Base-by-base conservation (phyloP, 305 asterid genomes). In the Caryopteris hybrid region DNA sequence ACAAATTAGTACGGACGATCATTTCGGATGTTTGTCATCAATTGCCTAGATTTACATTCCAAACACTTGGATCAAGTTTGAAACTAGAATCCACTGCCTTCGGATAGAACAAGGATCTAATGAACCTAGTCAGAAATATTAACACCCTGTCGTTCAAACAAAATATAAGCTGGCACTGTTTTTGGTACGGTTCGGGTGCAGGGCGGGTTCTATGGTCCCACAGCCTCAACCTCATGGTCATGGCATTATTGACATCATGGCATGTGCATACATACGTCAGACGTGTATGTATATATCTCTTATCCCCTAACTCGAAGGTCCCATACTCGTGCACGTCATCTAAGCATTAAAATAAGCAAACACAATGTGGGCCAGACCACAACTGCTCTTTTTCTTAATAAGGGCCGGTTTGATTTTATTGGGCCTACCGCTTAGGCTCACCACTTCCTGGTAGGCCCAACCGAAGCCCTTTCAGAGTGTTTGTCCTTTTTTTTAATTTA, bases 241-340 rank as follows among this genome's bases (percentile, higher is more conserved):
- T 31, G 42, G 22, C 52, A 27, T 27, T 31, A 31, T 31, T 31
- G 36, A 31, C 36, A 31, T 33, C 8, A 56, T 14, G 23, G 13
- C 52, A 64, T 47, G 45, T 39, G 61, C 46, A 17, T 43, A 31
- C 66, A 63, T 64, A 72, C 43, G 22, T n/a, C n/a, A 8, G 18
- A 52, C n/a, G 34, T 50, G 55, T 43, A 36, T 13, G 41, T 43
- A 42, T 67, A 39, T 22, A 46, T 42, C 23, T n/a, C 63, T 47
- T 68, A 51, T 69, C 43, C 64, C 27, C 42, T 45, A 16, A 16
- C 43, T 20, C 43, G 31, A 29, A 20, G 56, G 46, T 11, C 59
- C 72, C 73, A 73, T 66, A 31, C 38, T 62, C 79, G 71, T 76
- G 80, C 69, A 74, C 34, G 12, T 64, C 38, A 17, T 22, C n/a